Base-by-base conservation (phyloP, 805 yeast species). In the Isabelozyma rhagii region DNA sequence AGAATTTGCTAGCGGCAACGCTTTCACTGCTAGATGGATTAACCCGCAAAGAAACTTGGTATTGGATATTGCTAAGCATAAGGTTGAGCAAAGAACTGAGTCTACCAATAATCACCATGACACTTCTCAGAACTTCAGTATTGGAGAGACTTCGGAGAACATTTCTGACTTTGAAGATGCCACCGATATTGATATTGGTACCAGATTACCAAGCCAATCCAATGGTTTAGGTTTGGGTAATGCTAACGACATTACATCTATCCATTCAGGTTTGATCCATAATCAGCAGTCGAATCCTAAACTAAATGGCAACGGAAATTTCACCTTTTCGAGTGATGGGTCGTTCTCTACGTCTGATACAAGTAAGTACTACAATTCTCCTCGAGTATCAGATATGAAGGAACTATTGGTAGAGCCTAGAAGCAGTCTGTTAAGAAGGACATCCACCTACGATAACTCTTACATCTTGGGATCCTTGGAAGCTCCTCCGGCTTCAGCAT, bases 161-260 rank as follows among this genome's bases (percentile, higher is more conserved):
- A 45, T 48, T 17, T 49, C 54, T 18, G 56, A 52, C 10, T 48
- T 49, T 46, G 58, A 48, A 6, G 41, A 34, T 27, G 5, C 29
- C 9, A 43, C 49, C 27, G 57, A 49, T 8, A 45, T 49, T 15
- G 49, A 45, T 44, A 41, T 41, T 28, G 44, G 29, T 9, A 17
- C 29, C 44, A 44, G 43, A 14, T 36, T 36, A 14, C 38, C 29
- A 17, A 46, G 27, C 15, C 47, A 15, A 28, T 14, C 31, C 11
- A 48, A 45, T 13, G 58, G 57, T 9, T 40, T 64, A 41, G 78
- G 78, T 1, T 54, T 73, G 40, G 78, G 78, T 10, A 69, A 62
- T n/a, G 68, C 71, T 10, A 66, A 67, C 39, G 78, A 73, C 50
- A 73, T 73, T 18, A 60, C 68, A 5, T 70, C 76, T 4, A 73